Conservation (phyloP, 2,329 filamentous ascomycete genomes). For the Polytolypa hystricis region DNA sequence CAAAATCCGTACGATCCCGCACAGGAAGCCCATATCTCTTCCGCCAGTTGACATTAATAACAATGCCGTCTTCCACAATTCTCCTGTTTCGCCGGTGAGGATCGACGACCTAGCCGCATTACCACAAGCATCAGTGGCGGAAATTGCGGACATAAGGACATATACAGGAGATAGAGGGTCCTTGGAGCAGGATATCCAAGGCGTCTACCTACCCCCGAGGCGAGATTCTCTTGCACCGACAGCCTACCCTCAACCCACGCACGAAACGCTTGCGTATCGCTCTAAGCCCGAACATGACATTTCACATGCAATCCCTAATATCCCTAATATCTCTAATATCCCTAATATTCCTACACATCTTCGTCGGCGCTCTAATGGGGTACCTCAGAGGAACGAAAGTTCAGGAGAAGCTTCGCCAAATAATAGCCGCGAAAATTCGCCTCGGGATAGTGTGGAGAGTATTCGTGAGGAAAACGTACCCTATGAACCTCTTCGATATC, state of each 20-base stretch:
- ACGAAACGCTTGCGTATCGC: slow-evolving; percentile 14
- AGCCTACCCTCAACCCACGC: background rate
- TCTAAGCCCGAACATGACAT: slow-evolving; percentile 25
- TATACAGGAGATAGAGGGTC: background rate
- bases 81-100: slow-evolving; percentile 24
- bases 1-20: slow-evolving; percentile 9
- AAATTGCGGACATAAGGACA: slow-evolving; percentile 18
- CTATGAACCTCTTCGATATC: slow-evolving; percentile 41
- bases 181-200: slow-evolving; percentile 13
- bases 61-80: slow-evolving; percentile 19
- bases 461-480: slow-evolving; percentile 22
- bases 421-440: slow-evolving; percentile 19
- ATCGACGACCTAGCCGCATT: slow-evolving; percentile 19
- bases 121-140: slow-evolving; percentile 19
- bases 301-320: slow-evolving; percentile 25
- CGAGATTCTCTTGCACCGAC: slow-evolving; percentile 16
- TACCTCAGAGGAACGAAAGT: slow-evolving; percentile 4
- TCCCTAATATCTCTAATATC: too few species aligned
- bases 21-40: slow-evolving; percentile 18
- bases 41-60: slow-evolving; percentile 14
- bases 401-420: slow-evolving; percentile 12
- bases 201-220: slow-evolving; percentile 14
- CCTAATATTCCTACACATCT: too few species aligned
- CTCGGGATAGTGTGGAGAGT: slow-evolving; percentile 27
- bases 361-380: slow-evolving; percentile 17